Conservation (phyloP, 495 filamentous ascomycete genomes). For the Lindgomyces ingoldianus region DNA sequence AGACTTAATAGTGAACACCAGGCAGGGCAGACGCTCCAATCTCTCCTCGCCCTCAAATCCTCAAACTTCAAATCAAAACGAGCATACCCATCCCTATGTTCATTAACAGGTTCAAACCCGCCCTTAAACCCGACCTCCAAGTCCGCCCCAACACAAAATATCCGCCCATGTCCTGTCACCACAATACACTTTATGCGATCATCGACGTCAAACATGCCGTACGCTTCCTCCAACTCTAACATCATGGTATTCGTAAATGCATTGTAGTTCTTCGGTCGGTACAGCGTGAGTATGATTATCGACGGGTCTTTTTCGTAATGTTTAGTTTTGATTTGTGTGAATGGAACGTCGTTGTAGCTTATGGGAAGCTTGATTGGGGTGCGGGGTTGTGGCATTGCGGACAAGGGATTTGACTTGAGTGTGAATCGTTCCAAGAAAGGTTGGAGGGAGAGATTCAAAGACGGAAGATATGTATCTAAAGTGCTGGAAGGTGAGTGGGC, state of each 20-base stretch:
- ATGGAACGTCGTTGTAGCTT: constrained; percentile 49
- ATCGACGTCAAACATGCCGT: constrained; percentile 55
- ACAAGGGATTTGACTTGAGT: not conserved
- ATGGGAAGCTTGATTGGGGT: constrained; percentile 35
- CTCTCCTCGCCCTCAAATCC: too few relatives aligned
- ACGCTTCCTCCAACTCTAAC: constrained; percentile 56
- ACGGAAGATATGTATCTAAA: too few relatives aligned
- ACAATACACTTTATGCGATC: constrained; percentile 57
- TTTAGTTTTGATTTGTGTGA: constrained; percentile 54
- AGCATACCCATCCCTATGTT: constrained; percentile 55
- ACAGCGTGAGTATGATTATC: constrained; percentile 57
- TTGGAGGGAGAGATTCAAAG: too few relatives aligned
- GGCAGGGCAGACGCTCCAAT: too few relatives aligned
- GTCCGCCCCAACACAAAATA: constrained; percentile 69
- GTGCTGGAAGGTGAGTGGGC: not conserved
- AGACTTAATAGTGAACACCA: too few relatives aligned
- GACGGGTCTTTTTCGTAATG: constrained; percentile 55
- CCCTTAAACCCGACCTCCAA: constrained; percentile 55
- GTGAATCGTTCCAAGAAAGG: too few relatives aligned
- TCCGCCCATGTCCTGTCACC: constrained; percentile 59
- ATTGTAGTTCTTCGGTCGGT: constrained; percentile 63
- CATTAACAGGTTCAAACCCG: constrained; percentile 38
- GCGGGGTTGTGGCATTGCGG: constrained; percentile 20
- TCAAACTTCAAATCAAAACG: too few relatives aligned
- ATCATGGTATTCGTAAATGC: constrained; percentile 62